phyloP scores from a whole-genome alignment of 2,329 filamentous ascomycete species.

The Penicillium sp. region DNA sequence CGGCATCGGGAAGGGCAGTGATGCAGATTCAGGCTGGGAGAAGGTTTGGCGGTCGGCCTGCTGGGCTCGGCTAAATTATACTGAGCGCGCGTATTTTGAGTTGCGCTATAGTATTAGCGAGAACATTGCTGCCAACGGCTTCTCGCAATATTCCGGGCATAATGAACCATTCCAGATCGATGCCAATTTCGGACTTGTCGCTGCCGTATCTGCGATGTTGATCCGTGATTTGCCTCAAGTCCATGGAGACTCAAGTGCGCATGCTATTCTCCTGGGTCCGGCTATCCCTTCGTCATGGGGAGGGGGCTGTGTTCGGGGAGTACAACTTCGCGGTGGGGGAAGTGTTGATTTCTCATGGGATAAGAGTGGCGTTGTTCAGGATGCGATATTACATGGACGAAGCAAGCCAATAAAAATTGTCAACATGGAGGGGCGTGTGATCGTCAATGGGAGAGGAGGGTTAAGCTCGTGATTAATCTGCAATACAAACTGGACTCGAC shows the following conservation, averaged over 20 bases:
- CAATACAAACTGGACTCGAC: background rate
- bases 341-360: conserved; percentile 13
- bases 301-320: conserved; percentile 6
- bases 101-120: conserved; percentile 10
- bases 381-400: background rate
- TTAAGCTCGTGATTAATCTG: background rate
- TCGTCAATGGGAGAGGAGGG: background rate
- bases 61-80: conserved; percentile 56
- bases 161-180: conserved; percentile 12
- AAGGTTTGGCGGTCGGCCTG: conserved; percentile 59
- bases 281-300: conserved; percentile 10
- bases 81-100: conserved; percentile 39
- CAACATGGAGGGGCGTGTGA: background rate
- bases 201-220: conserved; percentile 7
- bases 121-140: conserved; percentile 10
- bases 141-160: conserved; percentile 10
- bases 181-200: conserved; percentile 13
- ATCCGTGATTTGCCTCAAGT: conserved; percentile 6
- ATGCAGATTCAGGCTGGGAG: conserved; percentile 57
- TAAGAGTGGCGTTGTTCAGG: conserved; percentile 3
- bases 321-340: conserved; percentile 10
- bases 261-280: conserved; percentile 7
- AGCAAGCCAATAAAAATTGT: background rate
- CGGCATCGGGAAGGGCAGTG: conserved; percentile 41
- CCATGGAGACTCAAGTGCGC: conserved; percentile 1